Evolutionary conservation across 345 rosid genomes (phyloP).

Genomic region (Chamaenerion angustifolium): DNA sequence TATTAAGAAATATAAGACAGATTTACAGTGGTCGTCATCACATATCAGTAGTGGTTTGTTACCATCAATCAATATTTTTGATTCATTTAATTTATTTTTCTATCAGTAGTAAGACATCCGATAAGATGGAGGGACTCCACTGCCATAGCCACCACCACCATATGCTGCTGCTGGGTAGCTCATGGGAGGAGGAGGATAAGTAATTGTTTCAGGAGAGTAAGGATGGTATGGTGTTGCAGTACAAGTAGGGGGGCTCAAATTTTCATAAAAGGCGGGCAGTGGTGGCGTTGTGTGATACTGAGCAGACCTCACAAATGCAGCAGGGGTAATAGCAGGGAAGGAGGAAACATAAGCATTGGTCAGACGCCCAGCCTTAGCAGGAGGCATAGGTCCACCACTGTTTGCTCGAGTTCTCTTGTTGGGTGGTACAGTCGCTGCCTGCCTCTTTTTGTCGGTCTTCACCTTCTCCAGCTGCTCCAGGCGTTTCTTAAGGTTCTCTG

Average conservation of each 20-base stretch:
- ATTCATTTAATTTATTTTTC: too few species aligned
- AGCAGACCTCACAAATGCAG: constrained; percentile 67
- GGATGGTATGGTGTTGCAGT: constrained; percentile 24
- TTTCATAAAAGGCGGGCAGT: constrained; percentile 61
- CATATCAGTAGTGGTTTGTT: constrained; percentile 43
- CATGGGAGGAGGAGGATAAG: constrained; percentile 42
- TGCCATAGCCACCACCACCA: constrained; percentile 22
- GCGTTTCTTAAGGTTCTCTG: constrained; percentile 92
- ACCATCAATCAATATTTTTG: too few species aligned
- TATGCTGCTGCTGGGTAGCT: constrained; percentile 49
- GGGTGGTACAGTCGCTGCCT: constrained; percentile 69
- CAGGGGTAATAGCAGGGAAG: constrained; percentile 42
- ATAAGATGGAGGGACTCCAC: constrained; percentile 52
- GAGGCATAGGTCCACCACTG: constrained; percentile 95
- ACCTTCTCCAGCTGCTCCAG: constrained; percentile 93
- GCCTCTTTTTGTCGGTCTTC: constrained; percentile 90
- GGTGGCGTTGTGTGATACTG: constrained; percentile 57
- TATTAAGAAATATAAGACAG: constrained; percentile 26
- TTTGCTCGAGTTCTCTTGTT: constrained; percentile 86
- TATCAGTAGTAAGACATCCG: constrained; percentile 72
- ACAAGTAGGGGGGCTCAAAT: constrained; percentile 42
- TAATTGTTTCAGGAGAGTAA: constrained; percentile 50
- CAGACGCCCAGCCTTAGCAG: constrained; percentile 94
- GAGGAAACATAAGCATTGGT: constrained; percentile 91
- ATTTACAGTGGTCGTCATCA: constrained; percentile 25